These are phyloP conservation scores for Phaeotremella skinneri DNA, from an alignment of 768 basidiomycete genomes.

Conservation along the genomic window DNA sequence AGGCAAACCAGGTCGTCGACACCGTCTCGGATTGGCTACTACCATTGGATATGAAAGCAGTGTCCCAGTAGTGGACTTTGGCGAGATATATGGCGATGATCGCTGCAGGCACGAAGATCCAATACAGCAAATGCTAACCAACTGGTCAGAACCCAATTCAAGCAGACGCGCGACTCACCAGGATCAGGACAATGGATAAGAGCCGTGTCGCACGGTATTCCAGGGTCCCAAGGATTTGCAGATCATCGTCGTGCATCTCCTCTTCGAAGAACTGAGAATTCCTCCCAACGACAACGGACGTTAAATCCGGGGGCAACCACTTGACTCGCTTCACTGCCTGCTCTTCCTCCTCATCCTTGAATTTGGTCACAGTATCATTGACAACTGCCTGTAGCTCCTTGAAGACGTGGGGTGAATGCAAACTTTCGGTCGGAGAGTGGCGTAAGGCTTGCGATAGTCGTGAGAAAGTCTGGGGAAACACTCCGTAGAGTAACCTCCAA, in stretches of 20 bases:
- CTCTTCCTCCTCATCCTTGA: constrained; percentile 12
- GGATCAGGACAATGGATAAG: constrained; percentile 11
- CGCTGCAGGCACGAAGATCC: constrained; percentile 12
- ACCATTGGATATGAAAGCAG: constrained; percentile 10
- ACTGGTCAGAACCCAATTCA: not conserved
- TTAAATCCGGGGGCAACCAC: constrained; percentile 20
- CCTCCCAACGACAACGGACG: constrained; percentile 14
- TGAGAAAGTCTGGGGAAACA: constrained; percentile 1
- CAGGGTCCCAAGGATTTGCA: constrained; percentile 22
- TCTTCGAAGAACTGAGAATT: constrained; percentile 27
- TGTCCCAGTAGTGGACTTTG: constrained; percentile 16
- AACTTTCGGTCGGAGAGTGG: not conserved
- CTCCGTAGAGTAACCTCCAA: constrained; percentile 1
- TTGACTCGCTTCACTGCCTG: constrained; percentile 10
- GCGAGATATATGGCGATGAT: constrained; percentile 24
- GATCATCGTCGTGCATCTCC: constrained; percentile 20
- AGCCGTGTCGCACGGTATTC: constrained; percentile 21
- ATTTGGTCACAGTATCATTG: not conserved
- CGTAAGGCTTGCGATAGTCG: constrained; percentile 1
- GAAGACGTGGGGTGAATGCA: constrained; percentile 9
- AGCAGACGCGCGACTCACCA: constrained; percentile 6
- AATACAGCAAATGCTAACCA: constrained; percentile 35
- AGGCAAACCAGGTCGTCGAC: constrained; percentile 19
- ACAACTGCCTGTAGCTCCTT: not conserved
- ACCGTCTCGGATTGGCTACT: constrained; percentile 9